phyloP scores from a whole-genome alignment of 2,329 filamentous ascomycete species.

The Pestalotiopsis fici region DNA sequence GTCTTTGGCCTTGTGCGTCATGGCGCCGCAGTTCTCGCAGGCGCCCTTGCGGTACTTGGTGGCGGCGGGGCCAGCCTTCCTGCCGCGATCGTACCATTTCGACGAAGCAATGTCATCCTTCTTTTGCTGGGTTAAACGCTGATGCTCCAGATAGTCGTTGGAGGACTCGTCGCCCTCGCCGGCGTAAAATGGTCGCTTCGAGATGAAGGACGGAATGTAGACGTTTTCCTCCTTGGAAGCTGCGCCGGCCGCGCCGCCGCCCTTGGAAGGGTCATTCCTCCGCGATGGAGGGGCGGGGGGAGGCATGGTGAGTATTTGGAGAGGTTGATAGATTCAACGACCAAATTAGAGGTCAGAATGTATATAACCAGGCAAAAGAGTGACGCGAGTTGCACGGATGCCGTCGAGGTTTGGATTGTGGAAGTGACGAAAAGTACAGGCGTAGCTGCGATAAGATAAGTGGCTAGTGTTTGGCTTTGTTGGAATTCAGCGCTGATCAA shows the following conservation, averaged over 20 bases:
- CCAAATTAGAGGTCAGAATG: not conserved
- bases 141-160: constrained; percentile 93
- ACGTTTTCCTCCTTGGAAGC: constrained; percentile 89
- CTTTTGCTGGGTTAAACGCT: constrained; percentile 74
- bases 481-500: too few relatives aligned
- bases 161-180: constrained; percentile 73
- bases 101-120: constrained; percentile 66
- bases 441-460: constrained; percentile 1
- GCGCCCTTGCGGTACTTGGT: constrained; percentile 98
- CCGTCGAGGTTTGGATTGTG: not conserved
- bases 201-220: constrained; percentile 98
- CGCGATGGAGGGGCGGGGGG: constrained; percentile 33
- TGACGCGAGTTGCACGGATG: not conserved
- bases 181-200: constrained; percentile 95
- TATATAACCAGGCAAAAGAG: not conserved
- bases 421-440: not conserved
- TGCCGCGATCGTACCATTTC: constrained; percentile 92
- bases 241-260: constrained; percentile 28
- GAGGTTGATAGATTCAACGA: not conserved
- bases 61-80: constrained; percentile 80
- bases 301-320: constrained; percentile 33
- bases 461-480: not conserved
- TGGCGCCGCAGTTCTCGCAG: constrained; percentile 96
- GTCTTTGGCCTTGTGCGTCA: constrained; percentile 95
- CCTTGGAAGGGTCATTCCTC: constrained; percentile 25